phyloP scores from a whole-genome alignment of 495 filamentous ascomycete genomes.

The Penicillium angulare region DNA sequence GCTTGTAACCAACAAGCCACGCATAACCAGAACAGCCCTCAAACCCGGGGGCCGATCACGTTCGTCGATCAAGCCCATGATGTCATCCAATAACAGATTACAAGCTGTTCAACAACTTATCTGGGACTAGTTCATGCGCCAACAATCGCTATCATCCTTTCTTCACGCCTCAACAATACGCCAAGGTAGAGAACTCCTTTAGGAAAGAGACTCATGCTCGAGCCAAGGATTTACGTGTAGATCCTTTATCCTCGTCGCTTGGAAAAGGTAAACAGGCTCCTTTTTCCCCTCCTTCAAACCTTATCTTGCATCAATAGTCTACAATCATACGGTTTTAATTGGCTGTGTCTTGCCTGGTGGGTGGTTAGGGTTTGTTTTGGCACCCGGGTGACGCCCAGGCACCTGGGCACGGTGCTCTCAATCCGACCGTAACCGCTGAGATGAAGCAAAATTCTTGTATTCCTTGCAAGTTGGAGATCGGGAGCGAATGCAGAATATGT shows the following conservation, averaged over 20 bases:
- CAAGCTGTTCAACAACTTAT: too few species aligned
- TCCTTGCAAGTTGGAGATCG: background rate
- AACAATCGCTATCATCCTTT: too few species aligned
- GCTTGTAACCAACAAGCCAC: too few species aligned
- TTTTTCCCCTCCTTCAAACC: background rate
- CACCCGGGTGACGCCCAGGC: conserved; percentile 10
- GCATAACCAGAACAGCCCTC: too few species aligned
- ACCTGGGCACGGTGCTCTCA: background rate
- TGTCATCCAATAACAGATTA: too few species aligned
- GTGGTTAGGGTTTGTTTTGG: background rate
- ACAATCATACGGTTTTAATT: background rate
- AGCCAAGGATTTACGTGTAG: background rate
- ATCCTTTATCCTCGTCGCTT: background rate
- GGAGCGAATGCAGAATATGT: too few species aligned
- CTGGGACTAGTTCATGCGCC: too few species aligned
- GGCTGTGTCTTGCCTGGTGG: background rate
- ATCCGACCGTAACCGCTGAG: background rate
- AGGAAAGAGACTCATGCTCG: background rate
- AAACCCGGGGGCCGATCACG: too few species aligned
- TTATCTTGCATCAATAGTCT: conserved; percentile 20
- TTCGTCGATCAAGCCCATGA: too few species aligned
- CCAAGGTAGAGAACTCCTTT: background rate
- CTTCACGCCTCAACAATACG: too few species aligned
- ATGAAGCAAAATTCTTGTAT: background rate
- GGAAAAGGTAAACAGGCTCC: background rate